Evolutionary conservation across 2,329 filamentous ascomycete species (phyloP), one percentile per base, ranked within the genome.

Genomic region (Claviceps sp.): DNA sequence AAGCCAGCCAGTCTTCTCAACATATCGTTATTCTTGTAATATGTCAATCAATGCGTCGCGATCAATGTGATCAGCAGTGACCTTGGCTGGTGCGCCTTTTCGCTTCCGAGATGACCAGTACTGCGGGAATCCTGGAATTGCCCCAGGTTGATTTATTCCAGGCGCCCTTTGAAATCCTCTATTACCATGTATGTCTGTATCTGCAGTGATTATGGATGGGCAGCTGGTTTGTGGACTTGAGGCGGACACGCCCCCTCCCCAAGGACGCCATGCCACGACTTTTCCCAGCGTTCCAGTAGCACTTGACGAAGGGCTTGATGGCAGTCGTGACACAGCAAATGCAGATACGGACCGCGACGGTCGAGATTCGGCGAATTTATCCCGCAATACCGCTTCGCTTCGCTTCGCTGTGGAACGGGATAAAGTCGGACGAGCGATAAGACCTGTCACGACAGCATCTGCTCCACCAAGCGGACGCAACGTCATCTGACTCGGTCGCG

Each of bases 101-200:
- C 65, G 78, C 65, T 68, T 77, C 61, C 67, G 70, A 1, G 71
- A 67, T 2, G 71, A 68, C 65, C 74, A 72, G 57, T 76, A 79
- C 52, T 78, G 72, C 26, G 79, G 73, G 57, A 91, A 85, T 0
- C 87, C 86, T 0, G 85, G 79, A 44, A 93, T 84, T 0, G 80
- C 75, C 0, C 87, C 87, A 1, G 79, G 75, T 62, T 91, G 87
- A 60, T 93, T 93, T 62, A 93, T 88, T 0, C 87, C 87, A 1
- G 85, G 78, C 4, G 77, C 68, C 44, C 86, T 74, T 44, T 70
- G 71, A 37, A 68, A 50, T 11, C 69, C 66, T 52, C 64, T 64
- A 34, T 69, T 65, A 53, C 59, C 67, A 53, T 13, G 26, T 24
- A 11, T 37, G 37, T 14, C 26, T 47, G 24, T 7, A 16, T 50